A percentile compares a stretch with the other conserved stretches of the same genome.
Conservation (phyloP, 306 rosid genomes). For the Acacia melanoxylon region DNA sequence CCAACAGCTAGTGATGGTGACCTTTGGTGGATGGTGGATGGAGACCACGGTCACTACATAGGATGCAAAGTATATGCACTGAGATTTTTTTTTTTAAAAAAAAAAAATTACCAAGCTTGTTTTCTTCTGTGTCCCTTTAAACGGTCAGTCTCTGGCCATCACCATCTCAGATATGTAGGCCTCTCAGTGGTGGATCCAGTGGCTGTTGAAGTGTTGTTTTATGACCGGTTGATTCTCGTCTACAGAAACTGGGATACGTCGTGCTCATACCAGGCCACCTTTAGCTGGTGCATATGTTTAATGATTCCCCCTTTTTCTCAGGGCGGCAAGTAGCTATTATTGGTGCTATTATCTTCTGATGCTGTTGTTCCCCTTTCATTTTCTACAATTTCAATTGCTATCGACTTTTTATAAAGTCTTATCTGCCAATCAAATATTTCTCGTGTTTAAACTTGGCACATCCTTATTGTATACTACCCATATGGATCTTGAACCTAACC, state of each 20-base stretch:
- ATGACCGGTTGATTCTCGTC: neutral
- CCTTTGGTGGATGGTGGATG: too few species aligned
- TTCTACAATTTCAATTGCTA: slow-evolving; percentile 12
- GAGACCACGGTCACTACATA: too few species aligned
- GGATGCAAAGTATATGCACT: too few species aligned
- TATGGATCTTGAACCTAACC: slow-evolving; percentile 15
- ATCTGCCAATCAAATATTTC: slow-evolving; percentile 38
- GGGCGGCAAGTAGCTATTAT: slow-evolving; percentile 15
- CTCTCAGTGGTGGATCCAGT: slow-evolving; percentile 21
- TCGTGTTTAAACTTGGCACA: slow-evolving; percentile 19
- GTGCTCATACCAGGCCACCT: slow-evolving; percentile 18
- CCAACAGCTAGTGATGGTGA: too few species aligned
- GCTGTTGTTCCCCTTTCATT: slow-evolving; percentile 23
- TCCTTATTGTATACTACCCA: neutral
- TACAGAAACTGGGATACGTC: neutral
- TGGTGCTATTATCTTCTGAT: slow-evolving; percentile 29
- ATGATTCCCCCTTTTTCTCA: neutral
- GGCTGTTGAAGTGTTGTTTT: neutral
- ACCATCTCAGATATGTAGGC: neutral
- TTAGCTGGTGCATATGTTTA: slow-evolving; percentile 18
- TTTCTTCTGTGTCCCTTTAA: too few species aligned
- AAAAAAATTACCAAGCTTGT: too few species aligned
- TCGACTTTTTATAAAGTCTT: neutral
- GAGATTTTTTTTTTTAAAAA: too few species aligned
- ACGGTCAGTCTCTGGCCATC: neutral